Conservation (phyloP, 225 moss, liverwort and hornwort genomes). For the Asterella californica region DNA sequence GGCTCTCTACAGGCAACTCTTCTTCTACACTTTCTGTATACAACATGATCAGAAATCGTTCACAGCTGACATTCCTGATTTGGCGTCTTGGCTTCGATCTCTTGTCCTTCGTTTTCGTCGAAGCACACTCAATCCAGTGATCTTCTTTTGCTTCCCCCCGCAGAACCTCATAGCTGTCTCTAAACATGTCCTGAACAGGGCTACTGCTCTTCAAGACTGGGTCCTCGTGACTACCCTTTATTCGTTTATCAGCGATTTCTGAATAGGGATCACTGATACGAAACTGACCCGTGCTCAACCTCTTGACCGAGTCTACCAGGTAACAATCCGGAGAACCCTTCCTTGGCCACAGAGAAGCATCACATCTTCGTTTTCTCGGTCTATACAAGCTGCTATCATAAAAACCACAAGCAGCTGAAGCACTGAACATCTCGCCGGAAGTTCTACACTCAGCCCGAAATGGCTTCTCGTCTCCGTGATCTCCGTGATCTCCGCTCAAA, state of each 20-base stretch:
- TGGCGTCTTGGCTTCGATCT: conserved; percentile 23
- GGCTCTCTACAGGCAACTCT: conserved; percentile 37
- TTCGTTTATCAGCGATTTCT: background rate
- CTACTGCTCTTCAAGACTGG: background rate
- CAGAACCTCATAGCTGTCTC: background rate
- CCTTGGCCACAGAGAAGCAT: background rate
- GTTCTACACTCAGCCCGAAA: conserved; percentile 28
- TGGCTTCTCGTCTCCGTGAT: conserved; percentile 15
- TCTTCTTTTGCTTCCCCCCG: background rate
- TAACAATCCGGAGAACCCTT: background rate
- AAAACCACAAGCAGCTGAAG: conserved; percentile 1
- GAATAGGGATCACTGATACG: background rate
- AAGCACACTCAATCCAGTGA: background rate
- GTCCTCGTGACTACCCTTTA: background rate
- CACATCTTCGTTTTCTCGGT: background rate
- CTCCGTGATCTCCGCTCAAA: conserved; percentile 3
- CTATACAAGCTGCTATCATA: background rate
- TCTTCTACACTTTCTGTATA: conserved; percentile 30
- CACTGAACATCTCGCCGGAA: conserved; percentile 13
- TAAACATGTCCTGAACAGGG: background rate
- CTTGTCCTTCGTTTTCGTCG: conserved; percentile 29
- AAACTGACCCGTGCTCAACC: background rate
- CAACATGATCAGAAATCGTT: conserved; percentile 29
- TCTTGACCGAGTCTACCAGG: conserved; percentile 4
- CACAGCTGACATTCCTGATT: conserved; percentile 28